These are phyloP conservation scores for Tetratostichococcus sp. DNA, from an alignment of 139 green algal species.

Conservation along the genomic window DNA sequence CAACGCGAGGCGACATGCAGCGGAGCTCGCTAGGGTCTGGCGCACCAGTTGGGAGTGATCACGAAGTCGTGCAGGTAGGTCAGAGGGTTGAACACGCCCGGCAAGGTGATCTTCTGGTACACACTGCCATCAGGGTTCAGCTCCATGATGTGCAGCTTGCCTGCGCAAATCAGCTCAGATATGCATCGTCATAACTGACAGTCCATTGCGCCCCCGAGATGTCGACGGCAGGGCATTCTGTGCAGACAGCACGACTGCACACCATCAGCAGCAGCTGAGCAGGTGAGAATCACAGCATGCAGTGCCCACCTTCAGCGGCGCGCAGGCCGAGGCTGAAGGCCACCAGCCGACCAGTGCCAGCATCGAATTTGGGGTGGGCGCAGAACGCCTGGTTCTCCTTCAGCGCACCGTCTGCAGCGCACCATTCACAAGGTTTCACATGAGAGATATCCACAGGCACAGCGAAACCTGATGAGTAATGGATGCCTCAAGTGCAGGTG, in stretches of 20 bases:
- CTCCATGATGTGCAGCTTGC: slow-evolving; percentile 1
- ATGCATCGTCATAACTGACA: no score
- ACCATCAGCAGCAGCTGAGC: no score
- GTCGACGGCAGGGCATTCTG: neutral
- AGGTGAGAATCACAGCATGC: no score
- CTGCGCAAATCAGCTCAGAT: no score
- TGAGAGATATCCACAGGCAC: no score
- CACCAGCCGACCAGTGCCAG: neutral
- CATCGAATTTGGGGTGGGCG: neutral
- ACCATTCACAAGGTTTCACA: no score
- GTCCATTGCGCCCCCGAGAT: no score
- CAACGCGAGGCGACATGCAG: no score
- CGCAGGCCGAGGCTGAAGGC: neutral
- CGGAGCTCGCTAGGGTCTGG: no score
- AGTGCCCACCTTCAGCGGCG: neutral
- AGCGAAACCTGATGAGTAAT: no score
- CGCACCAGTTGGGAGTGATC: neutral
- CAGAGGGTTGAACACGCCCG: neutral
- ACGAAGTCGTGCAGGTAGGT: neutral
- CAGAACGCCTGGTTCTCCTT: neutral
- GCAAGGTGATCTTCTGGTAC: neutral
- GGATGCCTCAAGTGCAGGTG: no score
- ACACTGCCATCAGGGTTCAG: neutral
- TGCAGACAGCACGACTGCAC: neutral
- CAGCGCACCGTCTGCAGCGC: neutral